Conservation (phyloP, 2,329 filamentous ascomycete species). For the Arthrobotrys sinensis region DNA sequence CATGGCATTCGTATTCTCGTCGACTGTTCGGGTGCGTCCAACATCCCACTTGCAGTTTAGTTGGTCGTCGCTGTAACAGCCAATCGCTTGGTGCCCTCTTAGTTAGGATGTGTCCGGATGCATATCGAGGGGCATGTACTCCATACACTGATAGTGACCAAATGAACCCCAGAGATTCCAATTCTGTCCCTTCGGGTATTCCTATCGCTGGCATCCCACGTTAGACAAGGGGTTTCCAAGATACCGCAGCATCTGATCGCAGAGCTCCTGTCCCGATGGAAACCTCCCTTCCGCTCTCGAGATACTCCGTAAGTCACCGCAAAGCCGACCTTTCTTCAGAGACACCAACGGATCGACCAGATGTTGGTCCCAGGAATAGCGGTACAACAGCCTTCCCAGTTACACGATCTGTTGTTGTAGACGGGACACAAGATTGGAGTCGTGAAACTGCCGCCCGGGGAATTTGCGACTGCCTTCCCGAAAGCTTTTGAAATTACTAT, state of each 20-base stretch:
- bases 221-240: slow-evolving; percentile 45
- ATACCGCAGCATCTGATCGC: slow-evolving; percentile 19
- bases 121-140: slow-evolving; percentile 46
- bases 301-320: slow-evolving; percentile 19
- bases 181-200: slow-evolving; percentile 15
- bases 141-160: slow-evolving; percentile 48
- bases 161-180: slow-evolving; percentile 36
- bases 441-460: slow-evolving; percentile 29
- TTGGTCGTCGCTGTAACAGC: slow-evolving; percentile 38
- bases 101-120: slow-evolving; percentile 34
- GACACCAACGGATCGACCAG: neutral
- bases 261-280: slow-evolving; percentile 44
- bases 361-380: slow-evolving; percentile 18
- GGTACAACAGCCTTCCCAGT: slow-evolving; percentile 9
- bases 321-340: neutral
- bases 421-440: slow-evolving; percentile 35
- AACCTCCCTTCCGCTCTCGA: neutral
- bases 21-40: slow-evolving; percentile 31
- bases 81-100: slow-evolving; percentile 47
- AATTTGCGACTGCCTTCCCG: slow-evolving; percentile 40
- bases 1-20: slow-evolving; percentile 48
- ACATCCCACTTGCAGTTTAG: slow-evolving; percentile 50
- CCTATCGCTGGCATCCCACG: slow-evolving; percentile 52
- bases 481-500: slow-evolving; percentile 14
- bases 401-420: slow-evolving; percentile 23